Conservation (phyloP, 2,329 filamentous ascomycete species). For the Colletotrichum cuscutae region DNA sequence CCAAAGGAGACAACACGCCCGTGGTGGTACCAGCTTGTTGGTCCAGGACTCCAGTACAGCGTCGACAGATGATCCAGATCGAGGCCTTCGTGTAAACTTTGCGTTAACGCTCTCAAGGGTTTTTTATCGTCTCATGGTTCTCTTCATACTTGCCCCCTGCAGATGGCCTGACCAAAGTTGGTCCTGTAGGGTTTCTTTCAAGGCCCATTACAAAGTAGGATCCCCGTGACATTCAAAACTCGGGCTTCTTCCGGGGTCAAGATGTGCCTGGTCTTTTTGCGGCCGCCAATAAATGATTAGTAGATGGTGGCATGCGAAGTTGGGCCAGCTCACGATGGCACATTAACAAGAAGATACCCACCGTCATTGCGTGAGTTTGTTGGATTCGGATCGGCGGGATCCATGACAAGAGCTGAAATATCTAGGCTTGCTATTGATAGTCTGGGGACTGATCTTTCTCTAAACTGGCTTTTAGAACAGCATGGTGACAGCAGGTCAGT, state of each 20-base stretch:
- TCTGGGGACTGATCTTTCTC: not conserved
- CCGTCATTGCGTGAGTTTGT: not conserved
- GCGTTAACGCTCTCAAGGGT: not conserved
- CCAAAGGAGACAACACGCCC: slow-evolving; percentile 14
- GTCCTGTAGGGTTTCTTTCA: not conserved
- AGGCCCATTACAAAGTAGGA: not conserved
- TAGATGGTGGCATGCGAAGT: not conserved
- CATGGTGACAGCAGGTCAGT: not conserved
- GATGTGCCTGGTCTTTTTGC: not conserved
- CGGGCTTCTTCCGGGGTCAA: not conserved
- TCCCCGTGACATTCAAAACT: not conserved
- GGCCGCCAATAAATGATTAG: not conserved
- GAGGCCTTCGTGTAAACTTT: not conserved
- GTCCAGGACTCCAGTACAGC: slow-evolving; percentile 4
- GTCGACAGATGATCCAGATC: not conserved
- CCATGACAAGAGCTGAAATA: not conserved
- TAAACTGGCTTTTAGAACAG: not conserved
- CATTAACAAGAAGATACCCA: not conserved
- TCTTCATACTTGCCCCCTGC: not conserved
- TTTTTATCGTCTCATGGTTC: not conserved
- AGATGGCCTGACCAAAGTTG: not conserved
- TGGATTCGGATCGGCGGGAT: not conserved
- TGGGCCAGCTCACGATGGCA: not conserved
- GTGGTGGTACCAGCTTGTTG: slow-evolving; percentile 3
- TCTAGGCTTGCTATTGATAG: not conserved